Evolutionary conservation across 2,329 filamentous ascomycete genomes (phyloP), one percentile per base, ranked within the genome.

Genomic region (Talaromyces atroroseus): DNA sequence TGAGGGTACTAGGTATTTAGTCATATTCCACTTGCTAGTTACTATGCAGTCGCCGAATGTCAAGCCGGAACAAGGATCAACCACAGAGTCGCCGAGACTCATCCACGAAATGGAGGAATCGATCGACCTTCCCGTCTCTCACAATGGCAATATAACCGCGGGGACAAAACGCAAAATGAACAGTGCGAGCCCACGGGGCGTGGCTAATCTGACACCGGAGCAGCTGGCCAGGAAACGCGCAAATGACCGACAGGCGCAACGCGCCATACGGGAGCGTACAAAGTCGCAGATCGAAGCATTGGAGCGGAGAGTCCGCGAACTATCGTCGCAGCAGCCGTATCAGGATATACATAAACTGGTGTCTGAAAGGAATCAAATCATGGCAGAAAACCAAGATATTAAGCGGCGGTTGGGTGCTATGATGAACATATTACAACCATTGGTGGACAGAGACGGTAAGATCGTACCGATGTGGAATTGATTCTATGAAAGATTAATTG

Each of bases 171-270:
- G 75, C 65, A 78, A 76, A 63, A 61, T 73, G 54, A 71, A 65
- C 57, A 56, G 49, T 21, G 62, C 70, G 23, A 71, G 72, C 47
- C 76, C 87, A 58, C 84, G 90, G 63, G 91, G 89, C 61, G 91
- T 95, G 56, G 90, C 90, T 61, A 92, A 89, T 66, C 80, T 96
- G 68, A 95, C 90, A 11, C 88, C 90, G 5, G 88, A 92, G 60
- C 92, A 96, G 74, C 82, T 96, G 58, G 89, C 88, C 29, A 88
- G 91, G 72, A 96, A 96, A 78, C 82, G 92, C 61, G 89, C 90
- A 66, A 96, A 96, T 81, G 90, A 95, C 69, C 85, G 90, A 57
- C 89, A 95, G 71, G 90, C 90, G 29, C 90, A 95, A 70, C 82
- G 90, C 49, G 89, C 89, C 40, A 94, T 95, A 58, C 82, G 90